Conservation (phyloP, 805 yeast species). For the Candida palmyrensis region DNA sequence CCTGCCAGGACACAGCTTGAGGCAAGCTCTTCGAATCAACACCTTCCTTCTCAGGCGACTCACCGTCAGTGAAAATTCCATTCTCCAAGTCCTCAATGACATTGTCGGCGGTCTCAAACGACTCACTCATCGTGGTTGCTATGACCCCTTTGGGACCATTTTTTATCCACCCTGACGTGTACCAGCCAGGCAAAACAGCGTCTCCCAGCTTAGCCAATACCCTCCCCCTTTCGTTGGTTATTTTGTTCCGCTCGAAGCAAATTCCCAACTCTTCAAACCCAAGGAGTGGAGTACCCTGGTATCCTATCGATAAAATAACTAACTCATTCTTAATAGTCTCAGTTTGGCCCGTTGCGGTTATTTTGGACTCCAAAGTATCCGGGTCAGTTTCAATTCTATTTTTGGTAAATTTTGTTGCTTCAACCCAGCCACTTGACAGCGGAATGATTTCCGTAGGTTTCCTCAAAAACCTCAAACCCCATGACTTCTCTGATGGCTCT, state of each 20-base stretch:
- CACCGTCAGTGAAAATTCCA: constrained; percentile 18
- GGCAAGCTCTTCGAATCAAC: constrained; percentile 9
- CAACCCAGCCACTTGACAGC: constrained; percentile 33
- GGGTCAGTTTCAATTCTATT: constrained; percentile 42
- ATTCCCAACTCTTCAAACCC: constrained; percentile 47
- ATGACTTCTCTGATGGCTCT: constrained; percentile 22
- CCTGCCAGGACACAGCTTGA: constrained; percentile 50
- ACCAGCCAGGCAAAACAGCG: constrained; percentile 46
- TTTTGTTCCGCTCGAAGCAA: constrained; percentile 23
- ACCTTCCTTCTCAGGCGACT: constrained; percentile 13
- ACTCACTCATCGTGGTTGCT: constrained; percentile 82
- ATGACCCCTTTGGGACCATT: constrained; percentile 87
- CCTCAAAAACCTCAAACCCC: constrained; percentile 68
- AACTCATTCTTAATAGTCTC: constrained; percentile 48
- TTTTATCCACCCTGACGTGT: constrained; percentile 88
- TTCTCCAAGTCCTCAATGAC: constrained; percentile 52
- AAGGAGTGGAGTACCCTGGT: constrained; percentile 57
- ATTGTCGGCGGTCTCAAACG: constrained; percentile 67
- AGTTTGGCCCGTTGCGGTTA: constrained; percentile 31
- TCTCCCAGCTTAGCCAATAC: constrained; percentile 13
- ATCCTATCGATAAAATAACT: constrained; percentile 80
- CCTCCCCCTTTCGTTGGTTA: constrained; percentile 33
- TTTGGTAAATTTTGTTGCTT: constrained; percentile 43
- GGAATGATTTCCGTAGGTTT: constrained; percentile 55
- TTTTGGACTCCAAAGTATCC: constrained; percentile 24